Evolutionary conservation across 1,284 basidiomycete genomes (phyloP).

Genomic region (Neotropicomus parvogracilis): DNA sequence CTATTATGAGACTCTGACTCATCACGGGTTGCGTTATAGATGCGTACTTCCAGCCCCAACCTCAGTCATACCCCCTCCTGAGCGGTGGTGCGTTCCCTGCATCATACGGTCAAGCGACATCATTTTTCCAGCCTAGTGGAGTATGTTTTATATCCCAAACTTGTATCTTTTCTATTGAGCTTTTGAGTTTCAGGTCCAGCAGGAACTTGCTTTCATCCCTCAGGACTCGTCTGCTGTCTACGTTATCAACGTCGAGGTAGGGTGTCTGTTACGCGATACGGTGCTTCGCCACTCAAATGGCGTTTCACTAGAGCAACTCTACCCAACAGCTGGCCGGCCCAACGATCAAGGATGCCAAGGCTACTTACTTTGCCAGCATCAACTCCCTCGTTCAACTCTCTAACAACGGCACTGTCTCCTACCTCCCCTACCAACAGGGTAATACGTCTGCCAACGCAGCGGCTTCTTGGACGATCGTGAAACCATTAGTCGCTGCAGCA

Average conservation of each 20-base stretch:
- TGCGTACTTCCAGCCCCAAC: conserved; percentile 75
- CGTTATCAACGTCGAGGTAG: conserved; percentile 71
- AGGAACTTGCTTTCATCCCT: conserved; percentile 82
- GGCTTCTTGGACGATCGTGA: conserved; percentile 49
- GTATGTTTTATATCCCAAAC: conserved; percentile 33
- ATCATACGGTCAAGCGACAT: conserved; percentile 69
- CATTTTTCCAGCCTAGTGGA: conserved; percentile 63
- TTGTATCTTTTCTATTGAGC: not conserved
- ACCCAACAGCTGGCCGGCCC: conserved; percentile 73
- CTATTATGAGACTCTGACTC: not conserved
- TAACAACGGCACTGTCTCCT: conserved; percentile 63
- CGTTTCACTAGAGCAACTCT: conserved; percentile 56
- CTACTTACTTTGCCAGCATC: conserved; percentile 72
- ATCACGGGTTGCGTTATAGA: conserved; percentile 39
- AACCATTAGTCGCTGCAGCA: conserved; percentile 34
- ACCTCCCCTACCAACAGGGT: conserved; percentile 57
- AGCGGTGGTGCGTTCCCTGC: conserved; percentile 65
- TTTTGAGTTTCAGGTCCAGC: conserved; percentile 52
- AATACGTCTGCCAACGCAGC: conserved; percentile 43
- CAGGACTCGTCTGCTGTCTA: conserved; percentile 77
- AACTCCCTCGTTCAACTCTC: conserved; percentile 74
- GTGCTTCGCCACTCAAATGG: conserved; percentile 6
- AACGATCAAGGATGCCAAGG: conserved; percentile 57
- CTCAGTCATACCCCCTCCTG: conserved; percentile 57
- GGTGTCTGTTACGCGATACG: not conserved